Conservation (phyloP, 2,329 filamentous ascomycete genomes). For the Colletotrichum sidae region DNA sequence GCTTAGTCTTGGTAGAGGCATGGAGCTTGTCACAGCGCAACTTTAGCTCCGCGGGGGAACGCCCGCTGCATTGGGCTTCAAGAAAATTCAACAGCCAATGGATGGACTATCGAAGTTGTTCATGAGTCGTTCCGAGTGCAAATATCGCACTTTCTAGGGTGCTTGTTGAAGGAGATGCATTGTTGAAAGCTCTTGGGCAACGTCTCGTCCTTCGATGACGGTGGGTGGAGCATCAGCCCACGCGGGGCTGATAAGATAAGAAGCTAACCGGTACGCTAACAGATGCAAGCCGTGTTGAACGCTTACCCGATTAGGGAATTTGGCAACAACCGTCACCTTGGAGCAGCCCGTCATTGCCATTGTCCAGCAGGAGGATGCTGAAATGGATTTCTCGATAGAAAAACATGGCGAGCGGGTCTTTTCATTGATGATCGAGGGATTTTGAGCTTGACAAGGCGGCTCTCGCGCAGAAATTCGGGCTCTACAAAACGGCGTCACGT, state of each 20-base stretch:
- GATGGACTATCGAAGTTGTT: background rate
- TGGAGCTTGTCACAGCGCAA: slow-evolving; percentile 18
- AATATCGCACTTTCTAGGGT: background rate
- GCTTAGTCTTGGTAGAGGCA: slow-evolving; percentile 19
- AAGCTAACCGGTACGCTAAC: slow-evolving; percentile 24
- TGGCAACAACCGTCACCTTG: slow-evolving; percentile 33
- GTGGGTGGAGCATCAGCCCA: slow-evolving; percentile 22
- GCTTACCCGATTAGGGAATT: slow-evolving; percentile 37
- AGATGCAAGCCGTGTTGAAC: slow-evolving; percentile 36
- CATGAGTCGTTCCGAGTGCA: slow-evolving; percentile 25
- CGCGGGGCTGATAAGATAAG: slow-evolving; percentile 37
- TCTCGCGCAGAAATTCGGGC: too few relatives aligned
- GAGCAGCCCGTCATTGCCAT: slow-evolving; percentile 1
- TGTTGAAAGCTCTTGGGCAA: slow-evolving; percentile 15
- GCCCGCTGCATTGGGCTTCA: slow-evolving; percentile 11
- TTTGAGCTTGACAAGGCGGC: too few relatives aligned
- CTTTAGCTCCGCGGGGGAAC: slow-evolving; percentile 25
- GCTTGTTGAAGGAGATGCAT: slow-evolving; percentile 17
- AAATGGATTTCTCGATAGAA: too few relatives aligned
- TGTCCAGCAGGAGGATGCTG: background rate
- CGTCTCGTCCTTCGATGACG: slow-evolving; percentile 21
- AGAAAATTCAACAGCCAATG: slow-evolving; percentile 10
- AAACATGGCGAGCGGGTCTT: too few relatives aligned
- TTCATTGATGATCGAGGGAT: too few relatives aligned
- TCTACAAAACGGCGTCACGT: too few relatives aligned